These are phyloP conservation scores for Monilinia laxa DNA, from an alignment of 2,329 filamentous ascomycete species.

Conservation along the genomic window DNA sequence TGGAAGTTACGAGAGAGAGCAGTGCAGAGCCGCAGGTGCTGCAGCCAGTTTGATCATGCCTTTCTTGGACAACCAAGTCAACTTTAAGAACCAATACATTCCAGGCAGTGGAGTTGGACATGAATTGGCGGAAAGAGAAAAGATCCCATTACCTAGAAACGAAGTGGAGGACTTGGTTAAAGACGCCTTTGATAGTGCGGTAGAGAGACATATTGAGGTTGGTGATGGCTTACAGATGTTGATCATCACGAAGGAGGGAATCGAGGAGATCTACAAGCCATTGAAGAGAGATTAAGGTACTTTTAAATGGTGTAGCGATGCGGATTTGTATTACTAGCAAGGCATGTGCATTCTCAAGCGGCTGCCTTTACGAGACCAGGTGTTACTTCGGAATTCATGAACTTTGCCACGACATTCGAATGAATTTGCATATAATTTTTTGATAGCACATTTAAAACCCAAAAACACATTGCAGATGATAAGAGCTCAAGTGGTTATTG, in stretches of 20 bases:
- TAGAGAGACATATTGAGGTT: constrained; percentile 98
- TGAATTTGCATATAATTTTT: not conserved
- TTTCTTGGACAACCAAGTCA: constrained; percentile 98
- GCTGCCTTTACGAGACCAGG: constrained; percentile 22
- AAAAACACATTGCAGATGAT: not conserved
- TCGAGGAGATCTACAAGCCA: constrained; percentile 78
- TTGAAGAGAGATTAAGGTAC: constrained; percentile 80
- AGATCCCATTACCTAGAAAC: constrained; percentile 66
- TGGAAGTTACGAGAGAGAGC: constrained; percentile 94
- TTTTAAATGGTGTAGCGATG: constrained; percentile 8
- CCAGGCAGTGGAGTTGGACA: constrained; percentile 83
- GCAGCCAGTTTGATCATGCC: constrained; percentile 96
- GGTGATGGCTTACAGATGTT: constrained; percentile 95
- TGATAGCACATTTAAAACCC: not conserved
- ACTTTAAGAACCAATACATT: constrained; percentile 98
- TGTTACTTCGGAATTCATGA: constrained; percentile 23
- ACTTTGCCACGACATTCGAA: constrained; percentile 4
- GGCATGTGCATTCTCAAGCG: constrained; percentile 17
- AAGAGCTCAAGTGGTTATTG: not conserved
- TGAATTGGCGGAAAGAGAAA: constrained; percentile 69
- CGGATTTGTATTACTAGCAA: constrained; percentile 25
- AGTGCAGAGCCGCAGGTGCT: constrained; percentile 90
- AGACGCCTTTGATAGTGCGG: constrained; percentile 96
- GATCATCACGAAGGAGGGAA: constrained; percentile 83
- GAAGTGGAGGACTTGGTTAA: constrained; percentile 86